These are phyloP conservation scores for Phytophthora cryptogea DNA, from an alignment of 352 stramenopile species.

Conservation along the genomic window DNA sequence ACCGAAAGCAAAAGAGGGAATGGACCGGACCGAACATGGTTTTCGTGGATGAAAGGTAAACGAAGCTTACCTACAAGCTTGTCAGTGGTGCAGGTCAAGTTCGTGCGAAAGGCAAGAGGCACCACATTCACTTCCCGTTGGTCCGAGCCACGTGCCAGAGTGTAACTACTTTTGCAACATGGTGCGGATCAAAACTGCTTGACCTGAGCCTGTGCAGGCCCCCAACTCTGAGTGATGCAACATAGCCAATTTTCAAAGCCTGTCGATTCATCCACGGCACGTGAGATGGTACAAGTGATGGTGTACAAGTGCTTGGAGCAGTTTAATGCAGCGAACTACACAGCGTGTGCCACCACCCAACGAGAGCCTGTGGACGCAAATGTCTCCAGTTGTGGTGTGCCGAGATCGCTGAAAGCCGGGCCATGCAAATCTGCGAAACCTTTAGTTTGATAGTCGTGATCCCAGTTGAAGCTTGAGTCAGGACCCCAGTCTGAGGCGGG, in stretches of 20 bases:
- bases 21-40: not conserved
- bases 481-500: constrained; percentile 6
- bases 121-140: constrained; percentile 8
- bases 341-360: constrained; percentile 21
- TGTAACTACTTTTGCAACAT: constrained; percentile 4
- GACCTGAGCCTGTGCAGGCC: constrained; percentile 3
- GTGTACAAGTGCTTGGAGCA: constrained; percentile 1
- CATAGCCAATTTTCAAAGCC: not conserved
- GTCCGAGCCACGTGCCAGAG: constrained; percentile 16
- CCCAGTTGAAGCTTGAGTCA: constrained; percentile 10
- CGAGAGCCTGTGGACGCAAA: constrained; percentile 7
- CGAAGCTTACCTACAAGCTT: not conserved
- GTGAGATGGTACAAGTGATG: constrained; percentile 5
- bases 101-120: not conserved
- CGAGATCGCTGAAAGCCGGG: constrained; percentile 4
- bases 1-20: constrained; percentile 12
- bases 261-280: not conserved
- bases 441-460: constrained; percentile 7
- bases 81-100: not conserved
- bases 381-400: constrained; percentile 14
- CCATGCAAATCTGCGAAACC: constrained; percentile 14
- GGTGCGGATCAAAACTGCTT: constrained; percentile 5
- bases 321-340: constrained; percentile 14
- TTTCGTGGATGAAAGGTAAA: not conserved
- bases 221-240: constrained; percentile 3